These are phyloP conservation scores for Alternaria metachromatica DNA, from an alignment of 2,329 filamentous ascomycete species.

Conservation along the genomic window DNA sequence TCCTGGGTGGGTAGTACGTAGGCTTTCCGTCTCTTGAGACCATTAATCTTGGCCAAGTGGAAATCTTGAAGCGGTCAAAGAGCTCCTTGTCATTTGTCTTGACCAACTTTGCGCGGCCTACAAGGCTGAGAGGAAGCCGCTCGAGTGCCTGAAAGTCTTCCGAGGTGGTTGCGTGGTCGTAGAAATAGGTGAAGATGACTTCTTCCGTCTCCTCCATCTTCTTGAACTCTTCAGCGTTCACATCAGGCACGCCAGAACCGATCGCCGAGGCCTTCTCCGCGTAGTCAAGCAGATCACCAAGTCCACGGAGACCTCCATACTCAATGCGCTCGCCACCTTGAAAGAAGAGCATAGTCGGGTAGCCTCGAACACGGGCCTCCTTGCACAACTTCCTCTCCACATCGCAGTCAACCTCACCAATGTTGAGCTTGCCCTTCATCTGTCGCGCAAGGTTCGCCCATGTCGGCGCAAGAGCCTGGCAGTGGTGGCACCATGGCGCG, in stretches of 20 bases:
- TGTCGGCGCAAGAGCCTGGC: constrained; percentile 87
- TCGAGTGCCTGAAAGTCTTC: constrained; percentile 93
- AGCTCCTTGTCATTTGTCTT: constrained; percentile 83
- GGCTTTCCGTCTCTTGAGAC: constrained; percentile 89
- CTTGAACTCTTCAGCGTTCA: constrained; percentile 77
- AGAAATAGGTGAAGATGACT: constrained; percentile 97
- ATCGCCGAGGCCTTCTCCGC: constrained; percentile 85
- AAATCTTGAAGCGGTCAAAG: constrained; percentile 87
- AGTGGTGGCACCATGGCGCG: constrained; percentile 96
- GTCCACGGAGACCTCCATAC: constrained; percentile 87
- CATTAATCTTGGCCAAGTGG: constrained; percentile 91
- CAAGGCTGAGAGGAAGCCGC: constrained; percentile 82
- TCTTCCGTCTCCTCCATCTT: constrained; percentile 90
- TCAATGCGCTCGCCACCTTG: constrained; percentile 89
- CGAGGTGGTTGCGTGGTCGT: constrained; percentile 89
- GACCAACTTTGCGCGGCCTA: constrained; percentile 90
- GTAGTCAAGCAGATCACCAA: constrained; percentile 88
- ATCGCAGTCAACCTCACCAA: constrained; percentile 97
- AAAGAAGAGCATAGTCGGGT: constrained; percentile 93
- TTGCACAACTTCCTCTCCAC: constrained; percentile 87
- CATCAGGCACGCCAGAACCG: constrained; percentile 77
- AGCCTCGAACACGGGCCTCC: constrained; percentile 79
- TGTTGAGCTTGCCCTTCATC: constrained; percentile 86
- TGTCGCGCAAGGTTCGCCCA: constrained; percentile 91
- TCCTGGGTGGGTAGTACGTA: constrained; percentile 86